Evolutionary conservation across 2,329 filamentous ascomycete species (phyloP).

Genomic region (Fusarium haematococcum): DNA sequence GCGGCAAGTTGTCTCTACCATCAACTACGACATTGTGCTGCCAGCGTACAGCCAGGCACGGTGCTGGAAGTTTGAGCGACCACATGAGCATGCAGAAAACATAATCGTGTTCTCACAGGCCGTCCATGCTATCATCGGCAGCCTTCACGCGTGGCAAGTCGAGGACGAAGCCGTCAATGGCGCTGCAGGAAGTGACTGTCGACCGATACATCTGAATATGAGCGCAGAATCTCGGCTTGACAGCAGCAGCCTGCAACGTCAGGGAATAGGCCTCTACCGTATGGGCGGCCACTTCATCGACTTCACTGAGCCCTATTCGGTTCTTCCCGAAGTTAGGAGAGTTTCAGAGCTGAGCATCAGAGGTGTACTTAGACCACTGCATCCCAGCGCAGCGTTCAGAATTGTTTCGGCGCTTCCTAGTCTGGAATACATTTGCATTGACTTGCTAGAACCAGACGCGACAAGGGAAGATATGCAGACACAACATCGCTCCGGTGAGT

Average conservation of each 20-base stretch:
- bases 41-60: background rate
- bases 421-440: background rate
- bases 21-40: constrained; percentile 1
- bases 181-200: background rate
- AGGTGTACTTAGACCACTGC: background rate
- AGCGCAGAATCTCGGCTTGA: background rate
- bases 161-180: background rate
- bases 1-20: background rate
- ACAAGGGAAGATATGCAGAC: background rate
- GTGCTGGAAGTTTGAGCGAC: constrained; percentile 13
- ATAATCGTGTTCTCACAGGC: background rate
- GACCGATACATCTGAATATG: background rate
- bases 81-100: constrained; percentile 7
- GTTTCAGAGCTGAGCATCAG: background rate
- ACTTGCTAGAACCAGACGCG: background rate
- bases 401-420: background rate
- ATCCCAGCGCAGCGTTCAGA: background rate
- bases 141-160: background rate
- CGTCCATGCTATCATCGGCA: background rate
- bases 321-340: background rate
- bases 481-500: background rate
- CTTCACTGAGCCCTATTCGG: background rate
- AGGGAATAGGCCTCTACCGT: background rate
- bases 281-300: background rate
- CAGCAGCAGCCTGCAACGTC: background rate